A percentile compares a stretch with the other conserved stretches of the same genome.
These are phyloP conservation scores for Emericellopsis terricola DNA, from an alignment of 495 filamentous ascomycete species.

Conservation along the genomic window DNA sequence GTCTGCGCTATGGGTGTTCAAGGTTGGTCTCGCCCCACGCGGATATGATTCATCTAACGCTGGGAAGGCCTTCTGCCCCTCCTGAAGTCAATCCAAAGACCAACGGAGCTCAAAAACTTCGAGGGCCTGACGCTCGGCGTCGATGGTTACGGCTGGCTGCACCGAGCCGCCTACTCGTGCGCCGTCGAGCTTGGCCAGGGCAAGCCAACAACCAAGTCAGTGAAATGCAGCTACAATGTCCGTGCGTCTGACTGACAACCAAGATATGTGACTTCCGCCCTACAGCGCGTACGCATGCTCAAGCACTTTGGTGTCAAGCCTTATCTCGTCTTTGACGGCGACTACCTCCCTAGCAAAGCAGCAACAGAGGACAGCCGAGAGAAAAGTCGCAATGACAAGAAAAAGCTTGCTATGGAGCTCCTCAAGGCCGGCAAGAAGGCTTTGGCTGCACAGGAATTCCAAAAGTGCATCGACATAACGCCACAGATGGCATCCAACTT, in stretches of 20 bases:
- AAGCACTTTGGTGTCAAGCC: slow-evolving; percentile 81
- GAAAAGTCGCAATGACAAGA: slow-evolving; percentile 54
- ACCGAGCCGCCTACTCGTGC: slow-evolving; percentile 81
- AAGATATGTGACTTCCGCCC: slow-evolving; percentile 82
- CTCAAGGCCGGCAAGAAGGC: slow-evolving; percentile 59
- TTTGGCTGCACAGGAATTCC: slow-evolving; percentile 72
- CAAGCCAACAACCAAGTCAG: slow-evolving; percentile 73
- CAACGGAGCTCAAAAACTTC: slow-evolving; percentile 71
- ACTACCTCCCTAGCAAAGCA: slow-evolving; percentile 89
- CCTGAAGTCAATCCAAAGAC: slow-evolving; percentile 90
- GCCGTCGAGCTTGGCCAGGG: slow-evolving; percentile 79
- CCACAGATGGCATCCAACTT: slow-evolving; percentile 84
- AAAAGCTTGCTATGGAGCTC: slow-evolving; percentile 55
- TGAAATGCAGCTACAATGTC: slow-evolving; percentile 2
- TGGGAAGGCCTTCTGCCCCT: slow-evolving; percentile 64
- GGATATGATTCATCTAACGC: background rate
- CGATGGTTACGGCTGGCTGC: slow-evolving; percentile 96
- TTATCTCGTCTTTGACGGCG: slow-evolving; percentile 91
- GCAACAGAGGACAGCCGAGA: slow-evolving; percentile 62
- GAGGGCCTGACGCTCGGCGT: slow-evolving; percentile 77
- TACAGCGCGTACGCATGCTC: slow-evolving; percentile 84
- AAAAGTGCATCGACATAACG: slow-evolving; percentile 92
- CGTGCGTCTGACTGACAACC: background rate
- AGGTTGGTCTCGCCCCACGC: background rate
- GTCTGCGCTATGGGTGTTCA: background rate